Evolutionary conservation across 306 rosid species (phyloP).

Genomic region (Trichosanthes truncata): DNA sequence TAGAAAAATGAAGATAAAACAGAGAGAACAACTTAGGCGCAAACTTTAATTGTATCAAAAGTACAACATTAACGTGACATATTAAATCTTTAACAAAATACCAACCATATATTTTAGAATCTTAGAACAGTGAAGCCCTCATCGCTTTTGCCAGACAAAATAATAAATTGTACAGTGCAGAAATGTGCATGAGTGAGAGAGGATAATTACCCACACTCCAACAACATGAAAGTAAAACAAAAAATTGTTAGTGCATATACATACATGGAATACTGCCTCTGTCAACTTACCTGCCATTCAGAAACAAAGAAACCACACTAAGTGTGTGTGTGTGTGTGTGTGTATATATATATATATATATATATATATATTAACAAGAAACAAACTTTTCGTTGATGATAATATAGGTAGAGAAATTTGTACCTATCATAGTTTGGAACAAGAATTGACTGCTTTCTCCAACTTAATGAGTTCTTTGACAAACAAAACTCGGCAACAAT

Average conservation of each 20-base stretch:
- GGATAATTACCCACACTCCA: neutral
- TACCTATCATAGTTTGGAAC: slow-evolving; percentile 75
- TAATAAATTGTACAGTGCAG: neutral
- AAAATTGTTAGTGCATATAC: neutral
- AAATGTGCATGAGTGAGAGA: neutral
- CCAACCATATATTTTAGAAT: neutral
- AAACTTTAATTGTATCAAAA: neutral
- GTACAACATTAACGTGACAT: neutral
- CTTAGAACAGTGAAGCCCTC: neutral
- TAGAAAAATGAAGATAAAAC: neutral
- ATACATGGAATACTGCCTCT: neutral
- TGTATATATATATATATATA: too few relatives aligned
- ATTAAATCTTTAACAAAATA: neutral
- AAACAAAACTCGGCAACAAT: slow-evolving; percentile 56
- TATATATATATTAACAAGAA: neutral
- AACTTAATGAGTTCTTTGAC: slow-evolving; percentile 25
- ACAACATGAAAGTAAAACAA: neutral
- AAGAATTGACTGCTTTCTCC: slow-evolving; percentile 40
- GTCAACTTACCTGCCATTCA: neutral
- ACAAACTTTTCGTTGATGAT: neutral
- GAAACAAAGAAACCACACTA: neutral
- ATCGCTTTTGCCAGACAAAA: neutral
- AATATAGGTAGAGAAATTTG: neutral
- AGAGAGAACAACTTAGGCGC: neutral
- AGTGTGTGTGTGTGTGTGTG: too few relatives aligned